Base-by-base conservation (phyloP, 306 rosid species). In the Cicer arietinum region DNA sequence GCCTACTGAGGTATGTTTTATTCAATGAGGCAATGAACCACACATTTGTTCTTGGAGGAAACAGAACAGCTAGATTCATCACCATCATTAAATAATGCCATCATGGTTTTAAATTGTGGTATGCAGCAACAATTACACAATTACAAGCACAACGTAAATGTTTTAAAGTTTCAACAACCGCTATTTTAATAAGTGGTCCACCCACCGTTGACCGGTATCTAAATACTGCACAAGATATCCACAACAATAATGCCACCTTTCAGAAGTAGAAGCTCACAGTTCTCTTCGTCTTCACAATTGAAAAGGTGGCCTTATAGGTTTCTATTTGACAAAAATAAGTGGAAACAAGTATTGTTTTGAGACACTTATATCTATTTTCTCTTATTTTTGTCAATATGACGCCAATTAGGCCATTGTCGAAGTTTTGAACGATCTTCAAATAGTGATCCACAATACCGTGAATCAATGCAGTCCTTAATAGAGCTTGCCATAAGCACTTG, bases 11-110 rank as follows among this genome's bases (percentile, higher is more conserved):
- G 13, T 42, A 48, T 48, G 10, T 17, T 37, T 10, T 18, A 51
- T n/a, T 65, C 72, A 75, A 50, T 8, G 63, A 48, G 12, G n/a
- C 43, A 50, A 59, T 14, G 20, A 60, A 74, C 45, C 60, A 46
- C 1, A 8, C 20, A 62, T 30, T 37, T 25, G 44, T 7, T 35
- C 61, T 35, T 25, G 51, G 50, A 75, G 51, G 44, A 63, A 74
- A 44, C 39, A 17, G 53, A 47, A 47, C 48, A 52, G 42, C 62
- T 50, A 30, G 47, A 58, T 59, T 10, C n/a, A 41, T 47, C 22
- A 12, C 8, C 1, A 46, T 35, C 56, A 74, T 17, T 13, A 75
- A 62, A 61, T 18, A 43, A 6, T 25, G 16, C 5, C 13, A 4
- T 45, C 5, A 10, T 45, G n/a, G 50, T 47, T 47, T 47, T 12